Base-by-base conservation (phyloP, 306 rosid species). In the Carpinus viminea region DNA sequence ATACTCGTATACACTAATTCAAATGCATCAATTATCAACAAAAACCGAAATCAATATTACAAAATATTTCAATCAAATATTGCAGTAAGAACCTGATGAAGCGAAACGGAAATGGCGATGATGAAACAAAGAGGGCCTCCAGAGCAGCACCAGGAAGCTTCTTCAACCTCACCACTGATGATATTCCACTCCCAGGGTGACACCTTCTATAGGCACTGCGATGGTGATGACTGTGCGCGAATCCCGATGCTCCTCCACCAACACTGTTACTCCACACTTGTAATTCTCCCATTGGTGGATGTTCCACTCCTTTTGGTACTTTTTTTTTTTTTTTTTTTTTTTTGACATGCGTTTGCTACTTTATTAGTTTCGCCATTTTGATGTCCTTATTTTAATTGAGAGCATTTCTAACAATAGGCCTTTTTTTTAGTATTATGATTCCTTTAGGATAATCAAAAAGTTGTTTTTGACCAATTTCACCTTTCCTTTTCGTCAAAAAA, bases 11-110 rank as follows among this genome's bases (percentile, higher is more conserved):
- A 7, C 1, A 11, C 13, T 47, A 47, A 47, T 47, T 47, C 51
- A 5, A 2, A 11, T 47, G 12, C 51, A 47, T 8, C 51, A 8
- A 47, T 11, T 38, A 38, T 38, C 51, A 8, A 11, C 52, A 47
- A 48, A 48, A 48, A 48, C 2, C 52, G 52, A 48, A 48, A 48
- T 9, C 3, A 48, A 48, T 48, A 1, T 6, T 38, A 4, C 43
- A 38, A 38, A 5, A 38, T 41, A 41, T 41, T 41, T 41, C 45
- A 8, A 53, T 53, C 57, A 53, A 16, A 13, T 17, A 62, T 1
- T 43, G 16, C 16, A 12, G 28, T 41, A 66, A 31, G 43, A 61
- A 87, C 86, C 90, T 77, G 69, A 55, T 68, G 3, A 47, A 26
- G 2, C 55, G 66, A 53, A 15, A 68, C 24, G 64, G 53, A 60